Evolutionary conservation across 345 rosid genomes (phyloP).

Genomic region (Populus pruinosa): DNA sequence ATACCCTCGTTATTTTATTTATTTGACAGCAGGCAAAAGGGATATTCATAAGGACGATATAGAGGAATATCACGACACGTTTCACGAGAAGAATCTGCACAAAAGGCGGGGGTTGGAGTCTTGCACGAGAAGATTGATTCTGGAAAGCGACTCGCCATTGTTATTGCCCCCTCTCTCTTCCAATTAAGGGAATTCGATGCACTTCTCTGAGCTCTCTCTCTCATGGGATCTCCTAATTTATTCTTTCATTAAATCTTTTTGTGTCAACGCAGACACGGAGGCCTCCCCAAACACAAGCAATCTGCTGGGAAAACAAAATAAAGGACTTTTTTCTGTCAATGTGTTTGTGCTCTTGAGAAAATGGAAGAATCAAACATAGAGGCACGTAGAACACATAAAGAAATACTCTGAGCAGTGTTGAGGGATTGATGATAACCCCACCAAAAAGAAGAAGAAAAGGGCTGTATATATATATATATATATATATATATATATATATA

Average conservation of each 20-base stretch:
- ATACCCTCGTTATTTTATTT: too few species aligned
- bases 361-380: not conserved
- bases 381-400: too few species aligned
- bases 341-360: not conserved
- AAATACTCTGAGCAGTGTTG: constrained; percentile 1
- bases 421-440: not conserved
- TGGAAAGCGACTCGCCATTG: constrained; percentile 52
- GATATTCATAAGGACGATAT: constrained; percentile 54
- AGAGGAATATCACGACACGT: constrained; percentile 49
- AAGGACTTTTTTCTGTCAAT: too few species aligned
- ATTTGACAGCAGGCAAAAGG: constrained; percentile 50
- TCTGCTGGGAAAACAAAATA: too few species aligned
- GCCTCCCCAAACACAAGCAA: too few species aligned
- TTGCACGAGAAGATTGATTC: constrained; percentile 36
- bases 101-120: constrained; percentile 34
- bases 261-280: too few species aligned
- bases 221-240: constrained; percentile 1
- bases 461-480: too few species aligned
- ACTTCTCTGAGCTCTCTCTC: not conserved
- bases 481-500: too few species aligned
- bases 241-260: not conserved
- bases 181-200: constrained; percentile 51
- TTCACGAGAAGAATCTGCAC: constrained; percentile 39
- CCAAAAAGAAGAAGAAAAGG: not conserved
- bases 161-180: constrained; percentile 3